Percentiles rank a stretch among this genome's conserved stretches.
phyloP scores from a whole-genome alignment of 805 yeast species.

The Saturnispora halmiae region DNA sequence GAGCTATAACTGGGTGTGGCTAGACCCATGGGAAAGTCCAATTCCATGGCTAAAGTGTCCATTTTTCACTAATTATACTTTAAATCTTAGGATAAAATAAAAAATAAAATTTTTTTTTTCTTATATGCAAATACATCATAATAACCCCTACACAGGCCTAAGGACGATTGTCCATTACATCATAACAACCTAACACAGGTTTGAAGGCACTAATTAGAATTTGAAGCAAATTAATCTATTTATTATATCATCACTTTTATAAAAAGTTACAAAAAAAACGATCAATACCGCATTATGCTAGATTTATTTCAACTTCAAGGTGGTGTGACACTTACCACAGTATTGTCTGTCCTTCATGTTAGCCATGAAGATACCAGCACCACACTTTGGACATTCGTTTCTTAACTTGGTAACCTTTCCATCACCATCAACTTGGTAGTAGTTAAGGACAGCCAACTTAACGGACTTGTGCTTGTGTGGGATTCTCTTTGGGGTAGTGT shows the following conservation, averaged over 20 bases:
- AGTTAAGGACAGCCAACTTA: slow-evolving; percentile 97
- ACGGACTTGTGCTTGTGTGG: slow-evolving; percentile 99
- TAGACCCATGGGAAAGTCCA: neutral
- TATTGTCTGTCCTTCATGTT: slow-evolving; percentile 97
- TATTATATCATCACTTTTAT: too few species aligned
- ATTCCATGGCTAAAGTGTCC: neutral
- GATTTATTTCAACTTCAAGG: slow-evolving; percentile 53
- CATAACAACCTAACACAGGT: too few species aligned
- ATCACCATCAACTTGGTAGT: slow-evolving; percentile 98
- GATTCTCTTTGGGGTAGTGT: slow-evolving; percentile 99
- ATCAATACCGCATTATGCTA: too few species aligned
- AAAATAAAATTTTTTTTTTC: neutral
- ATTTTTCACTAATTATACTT: neutral
- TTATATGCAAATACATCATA: neutral
- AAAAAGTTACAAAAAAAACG: too few species aligned
- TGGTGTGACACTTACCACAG: slow-evolving; percentile 99
- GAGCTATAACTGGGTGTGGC: slow-evolving; percentile 3
- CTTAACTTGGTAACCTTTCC: slow-evolving; percentile 98
- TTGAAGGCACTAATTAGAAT: too few species aligned
- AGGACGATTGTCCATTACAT: too few species aligned
- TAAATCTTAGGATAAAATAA: neutral
- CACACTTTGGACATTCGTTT: slow-evolving; percentile 97
- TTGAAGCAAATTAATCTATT: too few species aligned
- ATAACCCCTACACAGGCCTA: too few species aligned
- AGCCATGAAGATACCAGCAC: slow-evolving; percentile 99